These are phyloP conservation scores for Arachis monticola DNA, from an alignment of 331 rosid species.

Conservation along the genomic window DNA sequence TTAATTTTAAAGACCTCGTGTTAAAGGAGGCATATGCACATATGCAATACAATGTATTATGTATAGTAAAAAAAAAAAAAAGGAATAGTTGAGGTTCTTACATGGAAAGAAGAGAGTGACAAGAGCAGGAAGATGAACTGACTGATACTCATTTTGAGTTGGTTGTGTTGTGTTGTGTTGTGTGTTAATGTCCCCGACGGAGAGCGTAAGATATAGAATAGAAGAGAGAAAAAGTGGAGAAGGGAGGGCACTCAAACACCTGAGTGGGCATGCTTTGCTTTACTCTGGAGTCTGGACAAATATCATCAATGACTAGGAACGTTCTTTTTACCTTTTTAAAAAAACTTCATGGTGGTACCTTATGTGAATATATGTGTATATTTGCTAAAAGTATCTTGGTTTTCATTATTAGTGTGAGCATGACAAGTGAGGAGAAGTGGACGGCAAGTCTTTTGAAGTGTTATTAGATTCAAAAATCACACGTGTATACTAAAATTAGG, in stretches of 20 bases:
- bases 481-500: too few relatives aligned
- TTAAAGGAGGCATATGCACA: neutral
- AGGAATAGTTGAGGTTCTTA: conserved; percentile 39
- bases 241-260: neutral
- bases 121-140: conserved; percentile 49
- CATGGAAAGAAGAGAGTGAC: conserved; percentile 60
- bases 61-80: too few relatives aligned
- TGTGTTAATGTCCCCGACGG: conserved; percentile 6
- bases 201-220: conserved; percentile 21
- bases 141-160: conserved; percentile 43
- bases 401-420: too few relatives aligned
- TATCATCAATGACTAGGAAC: conserved; percentile 35
- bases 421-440: too few relatives aligned
- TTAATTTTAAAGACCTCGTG: neutral
- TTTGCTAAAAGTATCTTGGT: too few relatives aligned
- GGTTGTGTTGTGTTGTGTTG: neutral
- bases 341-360: neutral
- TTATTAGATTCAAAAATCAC: too few relatives aligned
- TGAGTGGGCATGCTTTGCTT: conserved; percentile 36
- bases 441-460: too few relatives aligned
- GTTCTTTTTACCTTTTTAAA: neutral
- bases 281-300: conserved; percentile 17
- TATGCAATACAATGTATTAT: neutral
- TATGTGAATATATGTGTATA: conserved; percentile 5
- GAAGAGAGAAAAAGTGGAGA: conserved; percentile 13